Percentiles rank a stretch among this genome's conserved stretches.
Evolutionary conservation across 176 grass and related monocot species (phyloP).

Genomic region (Saccharum spontaneum): DNA sequence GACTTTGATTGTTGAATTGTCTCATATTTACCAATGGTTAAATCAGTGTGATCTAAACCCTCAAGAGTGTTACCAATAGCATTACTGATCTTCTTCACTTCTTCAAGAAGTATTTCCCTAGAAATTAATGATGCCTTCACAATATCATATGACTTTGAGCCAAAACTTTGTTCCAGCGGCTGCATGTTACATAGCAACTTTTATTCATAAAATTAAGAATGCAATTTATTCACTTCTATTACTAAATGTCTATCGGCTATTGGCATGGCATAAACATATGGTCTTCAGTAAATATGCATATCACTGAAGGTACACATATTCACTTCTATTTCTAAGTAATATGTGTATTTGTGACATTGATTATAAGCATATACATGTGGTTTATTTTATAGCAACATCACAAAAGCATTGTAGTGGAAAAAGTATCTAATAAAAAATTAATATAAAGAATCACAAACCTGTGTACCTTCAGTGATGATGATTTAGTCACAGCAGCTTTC

Average conservation of each 20-base stretch:
- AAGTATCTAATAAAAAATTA: slow-evolving; percentile 6
- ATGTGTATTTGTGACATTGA: background rate
- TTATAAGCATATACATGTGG: background rate
- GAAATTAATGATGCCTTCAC: slow-evolving; percentile 70
- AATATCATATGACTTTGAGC: slow-evolving; percentile 56
- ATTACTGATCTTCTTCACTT: slow-evolving; percentile 72
- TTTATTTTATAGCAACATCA: background rate
- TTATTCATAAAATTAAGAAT: background rate
- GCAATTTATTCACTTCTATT: background rate
- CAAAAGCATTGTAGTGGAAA: background rate
- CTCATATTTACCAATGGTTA: slow-evolving; percentile 78
- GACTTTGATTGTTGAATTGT: slow-evolving; percentile 50
- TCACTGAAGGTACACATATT: too few relatives aligned
- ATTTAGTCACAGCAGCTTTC: slow-evolving; percentile 61
- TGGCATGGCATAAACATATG: background rate
- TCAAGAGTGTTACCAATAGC: slow-evolving; percentile 58
- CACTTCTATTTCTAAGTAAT: background rate
- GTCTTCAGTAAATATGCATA: background rate
- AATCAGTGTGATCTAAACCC: slow-evolving; percentile 55
- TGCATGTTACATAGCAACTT: slow-evolving; percentile 28
- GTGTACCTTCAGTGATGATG: slow-evolving; percentile 63
- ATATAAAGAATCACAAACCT: slow-evolving; percentile 76
- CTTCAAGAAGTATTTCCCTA: slow-evolving; percentile 70
- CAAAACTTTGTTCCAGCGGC: slow-evolving; percentile 48
- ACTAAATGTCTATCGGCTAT: background rate